Conservation (phyloP, 2,329 filamentous ascomycete species). For the Hypoxylon sp. region DNA sequence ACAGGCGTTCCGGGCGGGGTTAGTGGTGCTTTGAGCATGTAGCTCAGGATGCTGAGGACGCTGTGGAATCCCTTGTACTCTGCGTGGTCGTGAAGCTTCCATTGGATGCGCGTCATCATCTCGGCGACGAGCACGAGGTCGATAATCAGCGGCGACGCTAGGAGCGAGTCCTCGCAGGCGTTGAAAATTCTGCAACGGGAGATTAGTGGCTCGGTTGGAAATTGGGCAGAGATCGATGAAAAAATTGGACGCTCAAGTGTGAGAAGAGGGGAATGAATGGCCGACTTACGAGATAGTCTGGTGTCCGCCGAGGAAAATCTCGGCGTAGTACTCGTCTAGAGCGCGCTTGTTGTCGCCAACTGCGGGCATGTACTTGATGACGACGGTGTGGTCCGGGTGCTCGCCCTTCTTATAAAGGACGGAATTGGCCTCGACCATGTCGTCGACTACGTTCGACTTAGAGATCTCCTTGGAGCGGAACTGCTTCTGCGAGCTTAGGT, state of each 20-base stretch:
- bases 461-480: slow-evolving; percentile 99
- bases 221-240: background rate
- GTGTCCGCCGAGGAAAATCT: slow-evolving; percentile 99
- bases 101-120: slow-evolving; percentile 98
- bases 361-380: slow-evolving; percentile 99
- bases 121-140: slow-evolving; percentile 93
- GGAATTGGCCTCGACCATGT: slow-evolving; percentile 97
- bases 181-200: slow-evolving; percentile 83
- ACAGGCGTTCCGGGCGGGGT: slow-evolving; percentile 96
- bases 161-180: slow-evolving; percentile 97
- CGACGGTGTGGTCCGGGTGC: slow-evolving; percentile 97
- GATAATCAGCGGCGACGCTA: slow-evolving; percentile 97
- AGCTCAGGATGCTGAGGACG: slow-evolving; percentile 96
- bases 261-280: slow-evolving; percentile 36
- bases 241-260: background rate
- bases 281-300: slow-evolving; percentile 86
- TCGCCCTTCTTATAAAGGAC: slow-evolving; percentile 93
- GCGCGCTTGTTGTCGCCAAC: slow-evolving; percentile 99
- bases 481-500: slow-evolving; percentile 95
- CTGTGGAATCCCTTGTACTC: slow-evolving; percentile 96
- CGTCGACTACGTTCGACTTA: slow-evolving; percentile 99
- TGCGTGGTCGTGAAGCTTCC: slow-evolving; percentile 74
- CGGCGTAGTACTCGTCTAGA: slow-evolving; percentile 98
- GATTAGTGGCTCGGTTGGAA: background rate
- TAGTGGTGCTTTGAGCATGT: slow-evolving; percentile 97